Evolutionary conservation across 306 rosid species (phyloP).

Genomic region (Alnus glutinosa): DNA sequence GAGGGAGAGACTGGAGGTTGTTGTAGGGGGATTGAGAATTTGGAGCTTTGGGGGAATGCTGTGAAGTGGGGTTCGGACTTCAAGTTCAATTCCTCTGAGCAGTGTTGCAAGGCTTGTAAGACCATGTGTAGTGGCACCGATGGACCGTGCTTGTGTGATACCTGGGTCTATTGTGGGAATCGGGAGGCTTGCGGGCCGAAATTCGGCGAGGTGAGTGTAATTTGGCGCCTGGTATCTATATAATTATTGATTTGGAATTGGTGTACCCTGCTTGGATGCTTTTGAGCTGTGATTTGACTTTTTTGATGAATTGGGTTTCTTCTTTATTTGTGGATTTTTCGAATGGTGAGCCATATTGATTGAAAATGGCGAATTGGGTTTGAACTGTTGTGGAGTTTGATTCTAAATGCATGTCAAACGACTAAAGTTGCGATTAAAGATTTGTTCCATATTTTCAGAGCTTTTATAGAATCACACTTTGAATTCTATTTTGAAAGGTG

Average conservation of each 20-base stretch:
- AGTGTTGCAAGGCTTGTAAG: constrained; percentile 84
- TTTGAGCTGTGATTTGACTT: not conserved
- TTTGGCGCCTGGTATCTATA: not conserved
- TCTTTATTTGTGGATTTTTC: not conserved
- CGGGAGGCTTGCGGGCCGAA: constrained; percentile 68
- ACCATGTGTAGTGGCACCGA: constrained; percentile 79
- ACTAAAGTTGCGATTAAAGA: not conserved
- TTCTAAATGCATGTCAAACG: not conserved
- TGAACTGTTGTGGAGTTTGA: not conserved
- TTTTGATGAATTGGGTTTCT: not conserved
- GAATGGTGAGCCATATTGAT: not conserved
- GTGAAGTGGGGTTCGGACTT: constrained; percentile 97
- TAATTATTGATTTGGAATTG: not conserved
- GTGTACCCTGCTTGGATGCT: not conserved
- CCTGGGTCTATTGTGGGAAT: constrained; percentile 89
- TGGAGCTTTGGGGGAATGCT: constrained; percentile 91
- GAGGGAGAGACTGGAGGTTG: constrained; percentile 44
- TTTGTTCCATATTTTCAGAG: not conserved
- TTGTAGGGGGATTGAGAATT: constrained; percentile 71
- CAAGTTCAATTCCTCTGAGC: constrained; percentile 64
- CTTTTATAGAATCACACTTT: not conserved
- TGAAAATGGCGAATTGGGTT: not conserved
- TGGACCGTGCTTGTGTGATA: constrained; percentile 90
- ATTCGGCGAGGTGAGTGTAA: constrained; percentile 72
- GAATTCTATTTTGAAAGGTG: not conserved